Evolutionary conservation across 345 rosid species (phyloP).

Genomic region (Clarkia xantiana): DNA sequence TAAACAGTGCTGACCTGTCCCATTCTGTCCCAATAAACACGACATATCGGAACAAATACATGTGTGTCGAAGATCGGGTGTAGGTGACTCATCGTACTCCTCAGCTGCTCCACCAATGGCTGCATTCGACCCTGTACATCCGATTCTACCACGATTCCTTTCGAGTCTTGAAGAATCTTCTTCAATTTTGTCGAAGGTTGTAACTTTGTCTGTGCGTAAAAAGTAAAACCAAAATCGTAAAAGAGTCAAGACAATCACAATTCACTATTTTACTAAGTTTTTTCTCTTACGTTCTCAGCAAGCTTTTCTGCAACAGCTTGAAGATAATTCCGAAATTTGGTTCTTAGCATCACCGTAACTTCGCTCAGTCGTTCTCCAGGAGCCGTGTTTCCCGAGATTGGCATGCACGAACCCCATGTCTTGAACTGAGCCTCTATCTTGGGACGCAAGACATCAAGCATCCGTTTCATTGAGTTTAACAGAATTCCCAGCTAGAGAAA

Average conservation of each 20-base stretch:
- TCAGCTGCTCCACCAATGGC: constrained; percentile 70
- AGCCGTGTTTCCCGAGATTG: constrained; percentile 57
- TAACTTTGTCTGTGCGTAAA: constrained; percentile 43
- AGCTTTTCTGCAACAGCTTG: constrained; percentile 91
- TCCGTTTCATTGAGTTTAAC: constrained; percentile 86
- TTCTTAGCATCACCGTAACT: constrained; percentile 87
- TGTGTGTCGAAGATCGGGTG: constrained; percentile 61
- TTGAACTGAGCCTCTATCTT: constrained; percentile 75
- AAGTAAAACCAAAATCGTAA: background rate
- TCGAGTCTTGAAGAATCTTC: constrained; percentile 88
- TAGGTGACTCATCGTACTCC: constrained; percentile 58
- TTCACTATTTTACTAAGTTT: background rate
- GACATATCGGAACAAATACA: constrained; percentile 65
- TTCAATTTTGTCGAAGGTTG: constrained; percentile 72
- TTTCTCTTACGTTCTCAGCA: constrained; percentile 68
- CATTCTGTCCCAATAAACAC: constrained; percentile 94
- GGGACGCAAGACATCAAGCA: constrained; percentile 80
- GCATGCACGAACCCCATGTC: constrained; percentile 94
- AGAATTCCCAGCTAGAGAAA: constrained; percentile 58
- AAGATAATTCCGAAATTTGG: constrained; percentile 72
- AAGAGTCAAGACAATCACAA: background rate
- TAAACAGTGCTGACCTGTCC: constrained; percentile 47
- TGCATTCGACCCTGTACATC: constrained; percentile 68
- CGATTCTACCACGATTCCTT: constrained; percentile 70
- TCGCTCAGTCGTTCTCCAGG: constrained; percentile 91